phyloP scores from a whole-genome alignment of 208 protist species.

The Angomonas ambiguus region DNA sequence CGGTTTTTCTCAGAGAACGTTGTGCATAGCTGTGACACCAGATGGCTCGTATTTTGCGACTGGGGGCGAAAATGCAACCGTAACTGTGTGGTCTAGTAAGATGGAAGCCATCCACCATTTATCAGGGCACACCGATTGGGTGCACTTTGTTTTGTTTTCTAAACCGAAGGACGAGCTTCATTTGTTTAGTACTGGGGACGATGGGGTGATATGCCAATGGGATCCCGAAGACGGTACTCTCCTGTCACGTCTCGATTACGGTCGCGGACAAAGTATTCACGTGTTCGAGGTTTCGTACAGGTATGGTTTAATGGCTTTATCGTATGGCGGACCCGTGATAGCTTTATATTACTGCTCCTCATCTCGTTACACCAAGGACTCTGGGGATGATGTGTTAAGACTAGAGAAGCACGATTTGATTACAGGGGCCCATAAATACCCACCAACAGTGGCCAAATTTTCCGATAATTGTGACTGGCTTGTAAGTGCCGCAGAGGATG shows the following conservation, averaged over 20 bases:
- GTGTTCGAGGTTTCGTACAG: slow-evolving; percentile 70
- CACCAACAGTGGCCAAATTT: slow-evolving; percentile 60
- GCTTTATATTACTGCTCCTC: slow-evolving; percentile 38
- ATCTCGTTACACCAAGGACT: slow-evolving; percentile 16
- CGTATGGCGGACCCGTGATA: slow-evolving; percentile 48
- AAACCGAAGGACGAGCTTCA: slow-evolving; percentile 24
- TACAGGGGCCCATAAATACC: slow-evolving; percentile 43
- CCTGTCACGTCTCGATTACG: slow-evolving; percentile 62
- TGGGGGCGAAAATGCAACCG: slow-evolving; percentile 41
- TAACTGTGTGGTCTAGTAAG: slow-evolving; percentile 62
- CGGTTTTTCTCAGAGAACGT: slow-evolving; percentile 44
- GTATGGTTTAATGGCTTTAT: slow-evolving; percentile 60
- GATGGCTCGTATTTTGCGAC: slow-evolving; percentile 62
- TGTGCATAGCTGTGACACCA: slow-evolving; percentile 60
- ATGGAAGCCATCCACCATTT: slow-evolving; percentile 54
- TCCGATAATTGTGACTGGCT: slow-evolving; percentile 74
- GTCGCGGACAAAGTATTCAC: slow-evolving; percentile 53
- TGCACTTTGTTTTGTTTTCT: slow-evolving; percentile 77
- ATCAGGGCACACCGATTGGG: slow-evolving; percentile 75
- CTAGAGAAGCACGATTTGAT: slow-evolving; percentile 56
- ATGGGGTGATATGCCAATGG: slow-evolving; percentile 76
- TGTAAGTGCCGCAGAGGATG: slow-evolving; percentile 71
- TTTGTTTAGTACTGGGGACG: slow-evolving; percentile 79
- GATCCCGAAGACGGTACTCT: slow-evolving; percentile 50
- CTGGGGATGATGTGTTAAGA: slow-evolving; percentile 32